A percentile compares a stretch with the other conserved stretches of the same genome.
Conservation (phyloP, 768 basidiomycete species). For the Mycena olivaceomarginata region DNA sequence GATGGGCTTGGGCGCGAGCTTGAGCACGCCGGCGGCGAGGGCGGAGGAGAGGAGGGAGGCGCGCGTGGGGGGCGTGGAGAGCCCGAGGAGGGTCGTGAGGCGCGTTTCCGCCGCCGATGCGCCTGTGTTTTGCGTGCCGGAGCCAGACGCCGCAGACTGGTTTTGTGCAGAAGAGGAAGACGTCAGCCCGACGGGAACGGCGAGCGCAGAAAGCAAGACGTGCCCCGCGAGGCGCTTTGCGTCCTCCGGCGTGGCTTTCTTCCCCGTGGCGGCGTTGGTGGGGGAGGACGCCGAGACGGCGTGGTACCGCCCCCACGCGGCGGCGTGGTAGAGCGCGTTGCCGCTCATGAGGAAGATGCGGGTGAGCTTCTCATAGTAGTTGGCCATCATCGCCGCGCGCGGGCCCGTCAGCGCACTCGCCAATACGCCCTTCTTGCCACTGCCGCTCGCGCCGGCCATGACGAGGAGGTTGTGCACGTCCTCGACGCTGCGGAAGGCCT, state of each 20-base stretch:
- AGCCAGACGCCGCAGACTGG: no score
- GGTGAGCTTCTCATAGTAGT: slow-evolving; percentile 98
- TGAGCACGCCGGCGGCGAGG: slow-evolving; percentile 88
- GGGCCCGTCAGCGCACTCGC: slow-evolving; percentile 75
- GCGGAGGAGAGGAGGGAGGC: slow-evolving; percentile 92
- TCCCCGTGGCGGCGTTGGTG: slow-evolving; percentile 72
- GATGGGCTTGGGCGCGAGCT: slow-evolving; percentile 83
- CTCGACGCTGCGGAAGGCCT: slow-evolving; percentile 98
- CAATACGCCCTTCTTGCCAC: slow-evolving; percentile 49
- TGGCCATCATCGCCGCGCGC: slow-evolving; percentile 97
- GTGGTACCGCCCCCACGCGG: slow-evolving; percentile 94
- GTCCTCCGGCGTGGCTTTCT: slow-evolving; percentile 78
- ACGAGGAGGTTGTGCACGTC: slow-evolving; percentile 97
- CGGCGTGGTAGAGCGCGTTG: slow-evolving; percentile 96
- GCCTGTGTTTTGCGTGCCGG: slow-evolving; percentile 52
- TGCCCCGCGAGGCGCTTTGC: slow-evolving; percentile 89
- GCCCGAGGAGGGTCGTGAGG: slow-evolving; percentile 89
- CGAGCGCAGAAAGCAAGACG: slow-evolving; percentile 94
- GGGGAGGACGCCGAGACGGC: slow-evolving; percentile 60
- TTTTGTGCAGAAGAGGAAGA: slow-evolving; percentile 28
- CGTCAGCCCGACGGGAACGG: slow-evolving; percentile 89
- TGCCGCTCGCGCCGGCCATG: slow-evolving; percentile 72
- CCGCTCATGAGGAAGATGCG: slow-evolving; percentile 97
- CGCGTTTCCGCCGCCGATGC: slow-evolving; percentile 63
- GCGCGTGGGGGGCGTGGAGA: slow-evolving; percentile 90